Evolutionary conservation across 2,329 filamentous ascomycete genomes (phyloP).

Genomic region (Exophiala spinifera): DNA sequence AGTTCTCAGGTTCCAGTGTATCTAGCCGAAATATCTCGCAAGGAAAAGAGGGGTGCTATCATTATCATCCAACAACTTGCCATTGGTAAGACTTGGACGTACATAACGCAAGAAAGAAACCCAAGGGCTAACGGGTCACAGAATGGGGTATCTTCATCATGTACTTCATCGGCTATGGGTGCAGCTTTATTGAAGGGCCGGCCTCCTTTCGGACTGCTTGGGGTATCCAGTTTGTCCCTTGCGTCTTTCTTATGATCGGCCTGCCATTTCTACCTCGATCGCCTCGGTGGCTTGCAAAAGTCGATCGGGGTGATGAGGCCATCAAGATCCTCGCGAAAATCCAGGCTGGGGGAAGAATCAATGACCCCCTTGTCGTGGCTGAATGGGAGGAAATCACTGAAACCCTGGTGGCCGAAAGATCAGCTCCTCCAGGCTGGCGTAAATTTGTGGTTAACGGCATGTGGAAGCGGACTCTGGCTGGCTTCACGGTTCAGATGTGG

Average conservation of each 20-base stretch:
- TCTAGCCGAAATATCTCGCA: conserved; percentile 43
- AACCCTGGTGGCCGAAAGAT: conserved; percentile 41
- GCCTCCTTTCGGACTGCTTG: conserved; percentile 48
- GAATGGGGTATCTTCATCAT: conserved; percentile 46
- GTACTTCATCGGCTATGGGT: conserved; percentile 50
- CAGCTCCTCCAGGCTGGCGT: conserved; percentile 39
- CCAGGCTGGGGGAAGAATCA: conserved; percentile 44
- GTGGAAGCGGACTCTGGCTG: conserved; percentile 57
- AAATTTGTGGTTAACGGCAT: conserved; percentile 54
- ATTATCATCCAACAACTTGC: conserved; percentile 46
- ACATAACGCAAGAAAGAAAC: neutral
- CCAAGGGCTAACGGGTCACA: neutral
- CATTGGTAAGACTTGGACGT: conserved; percentile 32
- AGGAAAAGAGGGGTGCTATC: conserved; percentile 42
- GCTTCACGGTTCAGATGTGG: conserved; percentile 57
- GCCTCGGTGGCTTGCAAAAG: conserved; percentile 50
- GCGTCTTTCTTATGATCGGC: conserved; percentile 43
- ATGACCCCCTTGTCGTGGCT: conserved; percentile 48
- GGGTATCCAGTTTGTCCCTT: conserved; percentile 47
- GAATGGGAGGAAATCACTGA: conserved; percentile 49
- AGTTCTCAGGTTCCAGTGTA: conserved; percentile 46
- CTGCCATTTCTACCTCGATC: conserved; percentile 48
- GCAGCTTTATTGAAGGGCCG: conserved; percentile 40
- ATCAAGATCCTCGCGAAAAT: conserved; percentile 45
- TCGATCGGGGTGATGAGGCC: conserved; percentile 46